These are phyloP conservation scores for Botrytis byssoidea DNA, from an alignment of 2,329 filamentous ascomycete species.

Conservation along the genomic window DNA sequence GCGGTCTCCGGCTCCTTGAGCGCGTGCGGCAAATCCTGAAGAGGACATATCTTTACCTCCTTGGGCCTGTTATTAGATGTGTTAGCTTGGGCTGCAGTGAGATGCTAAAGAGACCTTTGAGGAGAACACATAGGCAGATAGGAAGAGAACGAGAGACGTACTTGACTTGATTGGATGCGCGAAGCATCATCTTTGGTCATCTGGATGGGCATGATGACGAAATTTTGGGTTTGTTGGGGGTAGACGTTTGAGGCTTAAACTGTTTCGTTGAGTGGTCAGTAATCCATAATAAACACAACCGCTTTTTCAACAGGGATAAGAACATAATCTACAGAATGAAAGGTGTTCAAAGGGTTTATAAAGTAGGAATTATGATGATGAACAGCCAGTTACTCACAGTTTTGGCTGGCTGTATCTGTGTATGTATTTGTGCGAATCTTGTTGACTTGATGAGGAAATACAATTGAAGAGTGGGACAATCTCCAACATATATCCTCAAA, in stretches of 20 bases:
- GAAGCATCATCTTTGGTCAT: conserved; percentile 1
- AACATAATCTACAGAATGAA: not conserved
- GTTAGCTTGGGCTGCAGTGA: not conserved
- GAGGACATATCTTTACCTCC: not conserved
- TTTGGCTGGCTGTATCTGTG: not conserved
- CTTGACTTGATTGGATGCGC: not conserved
- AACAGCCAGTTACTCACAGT: not conserved
- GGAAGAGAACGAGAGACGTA: not conserved
- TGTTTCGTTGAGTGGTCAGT: not conserved
- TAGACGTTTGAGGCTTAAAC: not conserved
- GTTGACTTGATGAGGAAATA: not conserved
- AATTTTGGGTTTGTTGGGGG: not conserved
- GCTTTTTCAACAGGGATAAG: not conserved
- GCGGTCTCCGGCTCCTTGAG: not conserved
- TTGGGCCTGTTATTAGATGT: not conserved
- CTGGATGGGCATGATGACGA: not conserved
- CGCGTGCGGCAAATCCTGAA: not conserved
- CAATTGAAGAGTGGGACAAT: not conserved
- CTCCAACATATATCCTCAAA: not conserved
- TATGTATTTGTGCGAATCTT: not conserved
- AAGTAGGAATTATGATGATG: not conserved
- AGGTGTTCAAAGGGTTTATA: not conserved
- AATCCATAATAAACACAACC: not conserved
- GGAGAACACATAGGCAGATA: not conserved
- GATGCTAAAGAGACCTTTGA: not conserved